A percentile compares a stretch with the other conserved stretches of the same genome.
phyloP scores from a whole-genome alignment of 2,329 filamentous ascomycete species.

The Xenoacremonium recifei region DNA sequence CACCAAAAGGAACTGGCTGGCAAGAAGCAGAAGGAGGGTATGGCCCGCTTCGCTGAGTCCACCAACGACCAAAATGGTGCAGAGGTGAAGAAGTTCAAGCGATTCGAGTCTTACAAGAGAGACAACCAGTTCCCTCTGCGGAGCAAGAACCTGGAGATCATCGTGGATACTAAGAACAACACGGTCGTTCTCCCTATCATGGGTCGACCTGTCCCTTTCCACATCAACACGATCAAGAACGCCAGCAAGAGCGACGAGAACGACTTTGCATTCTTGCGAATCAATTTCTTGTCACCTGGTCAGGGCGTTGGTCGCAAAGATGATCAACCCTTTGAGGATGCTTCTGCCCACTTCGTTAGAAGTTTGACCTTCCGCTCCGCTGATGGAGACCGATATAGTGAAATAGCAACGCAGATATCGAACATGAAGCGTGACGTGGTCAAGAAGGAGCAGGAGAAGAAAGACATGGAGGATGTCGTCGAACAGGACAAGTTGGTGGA shows the following conservation, averaged over 20 bases:
- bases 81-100: constrained; percentile 98
- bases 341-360: constrained; percentile 90
- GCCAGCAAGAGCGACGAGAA: constrained; percentile 96
- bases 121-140: constrained; percentile 88
- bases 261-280: constrained; percentile 88
- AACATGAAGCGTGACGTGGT: constrained; percentile 92
- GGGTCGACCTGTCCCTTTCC: constrained; percentile 95
- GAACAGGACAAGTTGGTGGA: constrained; percentile 97
- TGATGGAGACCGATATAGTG: constrained; percentile 82
- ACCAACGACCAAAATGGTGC: constrained; percentile 82
- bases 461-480: constrained; percentile 98
- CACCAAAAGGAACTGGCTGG: constrained; percentile 86
- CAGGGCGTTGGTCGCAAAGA: constrained; percentile 97
- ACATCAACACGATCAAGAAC: constrained; percentile 98
- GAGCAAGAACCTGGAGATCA: constrained; percentile 81
- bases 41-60: constrained; percentile 82
- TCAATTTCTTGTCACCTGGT: constrained; percentile 96
- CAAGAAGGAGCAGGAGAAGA: constrained; percentile 96
- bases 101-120: constrained; percentile 97
- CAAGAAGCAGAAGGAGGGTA: constrained; percentile 88
- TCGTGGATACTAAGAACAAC: constrained; percentile 86
- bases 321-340: constrained; percentile 96
- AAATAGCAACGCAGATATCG: constrained; percentile 89
- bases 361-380: constrained; percentile 94
- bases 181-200: constrained; percentile 95